Evolutionary conservation across 768 basidiomycete species (phyloP).

Genomic region (Strobilomyces confusus): DNA sequence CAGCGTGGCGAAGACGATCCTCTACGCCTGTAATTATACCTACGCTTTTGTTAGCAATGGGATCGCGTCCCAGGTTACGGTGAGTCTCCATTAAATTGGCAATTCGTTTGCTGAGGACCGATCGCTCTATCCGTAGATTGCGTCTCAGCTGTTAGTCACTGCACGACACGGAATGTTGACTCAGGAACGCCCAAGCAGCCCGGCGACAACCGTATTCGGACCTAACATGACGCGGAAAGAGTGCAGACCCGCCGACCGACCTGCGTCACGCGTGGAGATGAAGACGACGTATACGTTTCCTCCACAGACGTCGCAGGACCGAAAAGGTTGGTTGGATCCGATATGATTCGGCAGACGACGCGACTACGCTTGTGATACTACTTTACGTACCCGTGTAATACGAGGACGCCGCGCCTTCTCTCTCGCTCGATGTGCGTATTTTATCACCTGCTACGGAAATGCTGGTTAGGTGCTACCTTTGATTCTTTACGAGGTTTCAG

Average conservation of each 20-base stretch:
- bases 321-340: neutral
- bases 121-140: neutral
- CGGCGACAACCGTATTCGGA: neutral
- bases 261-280: neutral
- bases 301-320: neutral
- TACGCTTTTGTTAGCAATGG: slow-evolving; percentile 6
- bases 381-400: too few relatives aligned
- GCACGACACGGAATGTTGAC: slow-evolving; percentile 10
- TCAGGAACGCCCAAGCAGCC: neutral
- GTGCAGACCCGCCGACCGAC: neutral
- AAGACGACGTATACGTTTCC: neutral
- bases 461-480: too few relatives aligned
- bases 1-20: slow-evolving; percentile 6
- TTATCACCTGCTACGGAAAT: neutral
- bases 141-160: slow-evolving; percentile 16
- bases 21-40: neutral
- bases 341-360: neutral
- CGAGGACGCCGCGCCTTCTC: too few relatives aligned
- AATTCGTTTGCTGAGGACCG: neutral
- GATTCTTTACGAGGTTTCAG: too few relatives aligned
- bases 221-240: neutral
- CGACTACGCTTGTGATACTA: too few relatives aligned
- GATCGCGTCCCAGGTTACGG: slow-evolving; percentile 13
- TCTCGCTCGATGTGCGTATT: neutral
- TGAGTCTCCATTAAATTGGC: neutral